Evolutionary conservation across 129 eudicot genomes (phyloP).

Genomic region (Heracleum sosnowskyi): DNA sequence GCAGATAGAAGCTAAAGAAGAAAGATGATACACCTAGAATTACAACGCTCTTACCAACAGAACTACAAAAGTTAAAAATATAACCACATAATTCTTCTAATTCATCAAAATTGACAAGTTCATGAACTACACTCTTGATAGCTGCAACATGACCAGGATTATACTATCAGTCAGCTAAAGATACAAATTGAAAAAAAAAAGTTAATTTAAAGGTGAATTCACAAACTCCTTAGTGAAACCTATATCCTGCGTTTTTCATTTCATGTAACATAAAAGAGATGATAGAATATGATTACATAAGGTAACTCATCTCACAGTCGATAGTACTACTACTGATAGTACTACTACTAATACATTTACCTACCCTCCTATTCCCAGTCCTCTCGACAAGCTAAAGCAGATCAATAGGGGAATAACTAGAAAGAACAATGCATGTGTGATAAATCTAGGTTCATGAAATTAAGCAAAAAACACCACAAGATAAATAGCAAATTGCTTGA

Average conservation of each 20-base stretch:
- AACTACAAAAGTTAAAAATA: neutral
- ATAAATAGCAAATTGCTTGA: conserved; percentile 1
- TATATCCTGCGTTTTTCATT: neutral
- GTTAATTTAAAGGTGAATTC: neutral
- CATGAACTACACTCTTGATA: neutral
- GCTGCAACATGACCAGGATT: neutral
- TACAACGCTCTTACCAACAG: neutral
- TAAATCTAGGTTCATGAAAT: neutral
- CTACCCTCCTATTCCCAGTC: neutral
- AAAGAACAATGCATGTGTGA: neutral
- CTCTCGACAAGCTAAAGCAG: neutral
- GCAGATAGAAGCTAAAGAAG: neutral
- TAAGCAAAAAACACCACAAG: neutral
- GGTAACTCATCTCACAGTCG: neutral
- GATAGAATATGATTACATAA: neutral
- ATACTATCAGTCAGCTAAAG: neutral
- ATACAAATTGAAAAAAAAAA: neutral
- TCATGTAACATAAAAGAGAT: neutral
- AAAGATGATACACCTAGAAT: neutral
- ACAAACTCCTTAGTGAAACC: neutral
- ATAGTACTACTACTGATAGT: neutral
- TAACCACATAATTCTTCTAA: neutral
- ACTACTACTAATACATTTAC: no score
- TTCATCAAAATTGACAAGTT: neutral
- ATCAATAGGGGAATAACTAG: neutral